phyloP scores from a whole-genome alignment of 345 rosid species.

The Eucalyptus viminalis region DNA sequence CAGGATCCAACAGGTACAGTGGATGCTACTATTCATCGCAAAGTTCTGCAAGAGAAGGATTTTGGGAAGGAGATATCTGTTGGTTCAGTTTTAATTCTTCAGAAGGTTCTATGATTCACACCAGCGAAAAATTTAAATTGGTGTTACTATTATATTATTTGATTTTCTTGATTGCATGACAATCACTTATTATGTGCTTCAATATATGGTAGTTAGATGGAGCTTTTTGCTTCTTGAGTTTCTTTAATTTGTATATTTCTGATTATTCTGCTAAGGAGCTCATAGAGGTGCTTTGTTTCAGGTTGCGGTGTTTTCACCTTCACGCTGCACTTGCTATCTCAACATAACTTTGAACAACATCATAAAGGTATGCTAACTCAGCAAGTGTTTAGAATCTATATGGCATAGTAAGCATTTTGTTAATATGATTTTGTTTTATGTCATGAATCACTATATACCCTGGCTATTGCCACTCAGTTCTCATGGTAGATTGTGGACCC shows the following conservation, averaged over 20 bases:
- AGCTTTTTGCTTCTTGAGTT: neutral
- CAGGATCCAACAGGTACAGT: slow-evolving; percentile 81
- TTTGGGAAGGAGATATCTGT: slow-evolving; percentile 48
- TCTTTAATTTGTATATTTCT: neutral
- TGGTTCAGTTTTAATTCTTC: slow-evolving; percentile 64
- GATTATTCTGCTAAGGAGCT: neutral
- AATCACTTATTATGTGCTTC: neutral
- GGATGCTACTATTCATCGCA: slow-evolving; percentile 65
- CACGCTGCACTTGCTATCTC: slow-evolving; percentile 36
- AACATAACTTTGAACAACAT: slow-evolving; percentile 69
- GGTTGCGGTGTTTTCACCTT: slow-evolving; percentile 71
- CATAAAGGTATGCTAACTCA: slow-evolving; percentile 36
- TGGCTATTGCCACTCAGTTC: neutral
- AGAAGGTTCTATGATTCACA: slow-evolving; percentile 32
- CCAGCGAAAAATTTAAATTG: neutral
- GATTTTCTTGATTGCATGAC: neutral
- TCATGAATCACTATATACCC: neutral
- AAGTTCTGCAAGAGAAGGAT: slow-evolving; percentile 37
- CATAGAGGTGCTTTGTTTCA: slow-evolving; percentile 13
- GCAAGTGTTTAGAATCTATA: neutral
- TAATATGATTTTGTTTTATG: neutral
- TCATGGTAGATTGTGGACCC: neutral
- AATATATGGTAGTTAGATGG: neutral
- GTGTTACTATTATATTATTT: neutral
- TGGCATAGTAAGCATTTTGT: neutral